These are phyloP conservation scores for Monilinia vaccinii-corymbosi DNA, from an alignment of 2,329 filamentous ascomycete genomes.

Conservation along the genomic window DNA sequence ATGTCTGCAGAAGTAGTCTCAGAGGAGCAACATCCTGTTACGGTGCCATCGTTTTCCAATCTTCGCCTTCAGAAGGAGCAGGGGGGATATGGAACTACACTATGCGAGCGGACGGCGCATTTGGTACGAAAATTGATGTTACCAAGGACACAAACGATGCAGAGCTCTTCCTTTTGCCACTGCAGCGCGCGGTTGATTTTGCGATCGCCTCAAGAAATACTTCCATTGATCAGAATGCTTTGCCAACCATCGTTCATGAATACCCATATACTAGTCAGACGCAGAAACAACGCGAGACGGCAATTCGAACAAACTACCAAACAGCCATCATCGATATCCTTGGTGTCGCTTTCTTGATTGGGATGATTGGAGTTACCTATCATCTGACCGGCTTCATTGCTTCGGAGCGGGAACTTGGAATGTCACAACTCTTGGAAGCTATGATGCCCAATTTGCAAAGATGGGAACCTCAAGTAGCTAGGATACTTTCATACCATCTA, in stretches of 20 bases:
- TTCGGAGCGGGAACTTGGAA: conserved; percentile 74
- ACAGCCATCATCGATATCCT: conserved; percentile 65
- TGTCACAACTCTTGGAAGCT: conserved; percentile 80
- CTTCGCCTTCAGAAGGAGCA: conserved; percentile 62
- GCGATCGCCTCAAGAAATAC: conserved; percentile 54
- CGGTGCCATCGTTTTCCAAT: conserved; percentile 64
- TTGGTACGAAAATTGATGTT: conserved; percentile 57
- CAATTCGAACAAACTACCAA: conserved; percentile 64
- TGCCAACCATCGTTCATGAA: conserved; percentile 46
- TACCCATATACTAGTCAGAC: conserved; percentile 71
- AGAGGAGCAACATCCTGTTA: conserved; percentile 64
- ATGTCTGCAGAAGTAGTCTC: conserved; percentile 53
- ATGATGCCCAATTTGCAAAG: conserved; percentile 73
- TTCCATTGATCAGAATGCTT: conserved; percentile 31
- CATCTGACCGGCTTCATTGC: conserved; percentile 82
- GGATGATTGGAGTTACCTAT: conserved; percentile 73
- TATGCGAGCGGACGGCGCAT: conserved; percentile 62
- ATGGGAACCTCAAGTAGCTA: conserved; percentile 70
- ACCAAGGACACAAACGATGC: conserved; percentile 60
- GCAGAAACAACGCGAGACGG: conserved; percentile 52
- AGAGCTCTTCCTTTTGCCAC: conserved; percentile 67
- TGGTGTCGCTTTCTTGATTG: conserved; percentile 69
- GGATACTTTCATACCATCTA: conserved; percentile 71
- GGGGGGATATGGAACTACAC: conserved; percentile 78
- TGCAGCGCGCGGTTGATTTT: conserved; percentile 70